Base-by-base conservation (phyloP, 179 eudicot species). In the Beta corolliflora region DNA sequence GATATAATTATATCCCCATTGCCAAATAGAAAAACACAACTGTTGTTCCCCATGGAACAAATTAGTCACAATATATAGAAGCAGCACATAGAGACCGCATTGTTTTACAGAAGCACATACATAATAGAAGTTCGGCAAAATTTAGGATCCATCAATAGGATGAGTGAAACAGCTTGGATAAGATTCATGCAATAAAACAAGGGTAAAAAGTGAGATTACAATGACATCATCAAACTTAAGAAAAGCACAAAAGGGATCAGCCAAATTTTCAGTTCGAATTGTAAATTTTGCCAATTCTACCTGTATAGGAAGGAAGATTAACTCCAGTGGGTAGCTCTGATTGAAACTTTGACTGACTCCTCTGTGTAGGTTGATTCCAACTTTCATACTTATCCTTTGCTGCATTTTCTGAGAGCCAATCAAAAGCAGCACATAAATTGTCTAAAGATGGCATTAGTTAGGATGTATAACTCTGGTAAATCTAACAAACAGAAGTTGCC, bases 261-360 rank as follows among this genome's bases (percentile, higher is more conserved):
- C 55, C 16, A 50, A 53, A 83, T 31, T 31, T 31, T 31, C 36
- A 0, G 36, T 31, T 31, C 36, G 36, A 31, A 31, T 59, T 52
- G 13, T 74, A n/a, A n/a, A 59, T 31, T 31, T 31, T 31, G 7
- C 64, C 67, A 25, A 4, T 45, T 69, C 29, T 77, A 93, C 97
- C 97, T 85, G 97, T 87, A 3, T 31, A 31, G 82, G 97, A 85
- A 76, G 97, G 98, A 69, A 91, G 84, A 79, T 87, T 91, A 77
- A 92, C 97, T 79, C 93, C 84, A 83, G 88, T 81, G 66, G 97
- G 98, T 82, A 95, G 93, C 82, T 89, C 84, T 80, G 91, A 75
- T 85, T 81, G 88, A 77, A 81, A 86, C 86, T 86, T 91, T 73
- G 84, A 81, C 16, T 83, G 90, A 80, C 80, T 81, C 86, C 89